Conservation (phyloP, 345 rosid species). For the Boechera retrofracta region DNA sequence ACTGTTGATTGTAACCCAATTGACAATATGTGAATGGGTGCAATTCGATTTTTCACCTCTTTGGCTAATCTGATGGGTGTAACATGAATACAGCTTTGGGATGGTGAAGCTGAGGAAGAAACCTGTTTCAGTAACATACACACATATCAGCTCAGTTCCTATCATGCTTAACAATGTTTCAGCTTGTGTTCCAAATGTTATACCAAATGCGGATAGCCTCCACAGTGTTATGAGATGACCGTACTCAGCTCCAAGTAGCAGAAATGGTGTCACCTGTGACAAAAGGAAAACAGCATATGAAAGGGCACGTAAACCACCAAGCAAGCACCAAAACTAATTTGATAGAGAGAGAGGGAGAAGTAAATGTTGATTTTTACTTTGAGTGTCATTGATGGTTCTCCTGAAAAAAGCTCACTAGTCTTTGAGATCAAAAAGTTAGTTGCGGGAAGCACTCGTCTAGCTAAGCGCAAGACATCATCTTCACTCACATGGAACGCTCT, state of each 20-base stretch:
- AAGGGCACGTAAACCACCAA: not conserved
- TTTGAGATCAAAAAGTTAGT: slow-evolving; percentile 73
- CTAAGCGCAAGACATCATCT: slow-evolving; percentile 67
- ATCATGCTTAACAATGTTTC: slow-evolving; percentile 3
- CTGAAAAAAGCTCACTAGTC: slow-evolving; percentile 78
- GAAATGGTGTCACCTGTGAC: slow-evolving; percentile 77
- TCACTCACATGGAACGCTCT: slow-evolving; percentile 65
- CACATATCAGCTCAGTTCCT: slow-evolving; percentile 20
- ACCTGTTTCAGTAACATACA: slow-evolving; percentile 55
- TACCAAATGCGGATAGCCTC: slow-evolving; percentile 79
- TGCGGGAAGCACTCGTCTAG: slow-evolving; percentile 74
- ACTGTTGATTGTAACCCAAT: not conserved
- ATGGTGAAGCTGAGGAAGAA: slow-evolving; percentile 82
- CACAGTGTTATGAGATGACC: slow-evolving; percentile 79
- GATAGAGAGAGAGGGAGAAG: not conserved
- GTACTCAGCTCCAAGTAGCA: slow-evolving; percentile 88
- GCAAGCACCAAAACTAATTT: not conserved
- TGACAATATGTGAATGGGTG: slow-evolving; percentile 17
- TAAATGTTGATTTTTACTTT: slow-evolving; percentile 52
- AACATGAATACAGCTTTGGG: slow-evolving; percentile 74
- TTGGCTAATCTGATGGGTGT: slow-evolving; percentile 62
- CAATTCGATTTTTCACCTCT: slow-evolving; percentile 53
- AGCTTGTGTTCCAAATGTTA: slow-evolving; percentile 30
- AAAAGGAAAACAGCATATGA: slow-evolving; percentile 23
- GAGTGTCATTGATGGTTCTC: slow-evolving; percentile 93